These are phyloP conservation scores for Teratosphaeria pseudoeucalypti DNA, from an alignment of 2,329 filamentous ascomycete genomes.

Conservation along the genomic window DNA sequence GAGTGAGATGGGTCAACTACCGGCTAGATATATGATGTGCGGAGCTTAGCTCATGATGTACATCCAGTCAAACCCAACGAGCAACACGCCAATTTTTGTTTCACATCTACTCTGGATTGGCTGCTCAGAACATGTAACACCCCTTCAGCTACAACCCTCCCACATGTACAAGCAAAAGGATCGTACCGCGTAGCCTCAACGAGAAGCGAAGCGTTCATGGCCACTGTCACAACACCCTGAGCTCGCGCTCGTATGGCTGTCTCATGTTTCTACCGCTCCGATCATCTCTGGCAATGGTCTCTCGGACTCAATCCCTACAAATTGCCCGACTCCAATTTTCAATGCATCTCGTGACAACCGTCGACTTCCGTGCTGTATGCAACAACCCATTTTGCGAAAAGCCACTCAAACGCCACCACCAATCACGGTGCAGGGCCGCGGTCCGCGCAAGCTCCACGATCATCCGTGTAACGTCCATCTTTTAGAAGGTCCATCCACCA, in stretches of 20 bases:
- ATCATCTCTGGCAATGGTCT: neutral
- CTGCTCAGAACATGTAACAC: neutral
- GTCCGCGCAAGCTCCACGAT: neutral
- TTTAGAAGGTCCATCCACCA: neutral
- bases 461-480: neutral
- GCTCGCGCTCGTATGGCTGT: neutral
- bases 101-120: neutral
- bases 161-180: neutral
- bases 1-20: constrained; percentile 16
- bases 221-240: neutral
- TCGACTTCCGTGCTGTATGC: neutral
- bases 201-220: neutral
- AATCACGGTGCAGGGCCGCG: neutral
- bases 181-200: neutral
- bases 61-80: neutral
- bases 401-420: neutral
- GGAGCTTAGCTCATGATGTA: neutral
- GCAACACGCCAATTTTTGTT: neutral
- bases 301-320: neutral
- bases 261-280: neutral
- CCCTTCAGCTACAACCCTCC: neutral
- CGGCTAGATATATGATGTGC: constrained; percentile 11
- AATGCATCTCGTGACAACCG: neutral
- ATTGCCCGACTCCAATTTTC: neutral
- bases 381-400: neutral